These are phyloP conservation scores for Lasiodiplodia hormozganensis DNA, from an alignment of 2,329 filamentous ascomycete genomes.

Conservation along the genomic window DNA sequence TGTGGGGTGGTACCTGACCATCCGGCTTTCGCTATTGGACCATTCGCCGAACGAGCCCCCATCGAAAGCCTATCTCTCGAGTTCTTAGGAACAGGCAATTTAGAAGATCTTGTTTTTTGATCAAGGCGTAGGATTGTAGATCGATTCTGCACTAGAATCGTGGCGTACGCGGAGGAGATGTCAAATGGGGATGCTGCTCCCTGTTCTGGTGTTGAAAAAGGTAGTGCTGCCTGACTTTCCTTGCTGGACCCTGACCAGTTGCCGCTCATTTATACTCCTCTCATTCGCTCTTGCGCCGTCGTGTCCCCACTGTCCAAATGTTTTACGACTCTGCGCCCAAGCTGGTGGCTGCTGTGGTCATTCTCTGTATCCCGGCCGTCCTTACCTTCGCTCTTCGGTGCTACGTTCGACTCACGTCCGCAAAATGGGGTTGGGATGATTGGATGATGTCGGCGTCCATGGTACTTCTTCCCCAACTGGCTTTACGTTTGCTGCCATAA, in stretches of 20 bases:
- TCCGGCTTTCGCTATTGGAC: not conserved
- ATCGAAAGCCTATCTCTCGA: not conserved
- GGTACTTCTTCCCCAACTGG: not conserved
- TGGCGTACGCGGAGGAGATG: not conserved
- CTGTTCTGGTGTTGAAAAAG: not conserved
- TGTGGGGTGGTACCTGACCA: not conserved
- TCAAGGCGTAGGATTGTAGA: not conserved
- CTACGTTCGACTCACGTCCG: slow-evolving; percentile 33
- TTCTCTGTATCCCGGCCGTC: slow-evolving; percentile 29
- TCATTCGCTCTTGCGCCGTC: not conserved
- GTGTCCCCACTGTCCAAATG: not conserved
- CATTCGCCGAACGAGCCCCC: not conserved
- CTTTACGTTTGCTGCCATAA: slow-evolving; percentile 26
- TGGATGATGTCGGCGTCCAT: slow-evolving; percentile 36
- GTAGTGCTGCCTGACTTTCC: not conserved
- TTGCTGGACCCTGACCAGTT: not conserved
- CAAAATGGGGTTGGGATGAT: slow-evolving; percentile 41
- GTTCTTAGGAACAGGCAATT: not conserved
- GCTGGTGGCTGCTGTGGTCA: not conserved
- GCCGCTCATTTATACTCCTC: not conserved
- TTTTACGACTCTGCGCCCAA: slow-evolving; percentile 10
- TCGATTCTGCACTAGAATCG: not conserved
- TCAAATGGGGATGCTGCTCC: not conserved
- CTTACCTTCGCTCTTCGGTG: slow-evolving; percentile 33
- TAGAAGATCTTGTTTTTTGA: not conserved